phyloP scores from a whole-genome alignment of 352 stramenopile species.

The Elongisporangium senticosum region DNA sequence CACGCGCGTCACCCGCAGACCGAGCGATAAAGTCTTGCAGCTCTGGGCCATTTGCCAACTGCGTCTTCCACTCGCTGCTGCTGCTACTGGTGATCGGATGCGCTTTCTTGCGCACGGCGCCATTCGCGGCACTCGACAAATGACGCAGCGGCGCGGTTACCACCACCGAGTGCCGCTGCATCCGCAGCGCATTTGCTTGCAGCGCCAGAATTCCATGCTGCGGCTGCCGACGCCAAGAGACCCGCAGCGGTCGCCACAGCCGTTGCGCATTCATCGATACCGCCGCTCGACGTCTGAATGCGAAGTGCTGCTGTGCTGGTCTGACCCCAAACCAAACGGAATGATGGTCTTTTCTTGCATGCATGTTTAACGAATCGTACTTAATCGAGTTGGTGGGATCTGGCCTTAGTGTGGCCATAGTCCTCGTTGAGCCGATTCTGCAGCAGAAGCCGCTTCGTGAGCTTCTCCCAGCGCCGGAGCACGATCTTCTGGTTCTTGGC shows the following conservation, averaged over 20 bases:
- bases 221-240: background rate
- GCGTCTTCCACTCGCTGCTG: slow-evolving; percentile 24
- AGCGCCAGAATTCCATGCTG: background rate
- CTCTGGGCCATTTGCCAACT: slow-evolving; percentile 21
- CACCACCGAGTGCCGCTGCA: slow-evolving; percentile 4
- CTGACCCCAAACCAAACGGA: background rate
- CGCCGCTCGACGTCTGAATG: background rate
- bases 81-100: background rate
- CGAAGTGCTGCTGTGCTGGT: background rate
- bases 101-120: background rate
- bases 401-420: slow-evolving; percentile 35
- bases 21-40: slow-evolving; percentile 32
- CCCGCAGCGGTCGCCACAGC: background rate
- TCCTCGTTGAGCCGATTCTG: slow-evolving; percentile 70
- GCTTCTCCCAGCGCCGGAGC: slow-evolving; percentile 52
- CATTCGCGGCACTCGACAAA: background rate
- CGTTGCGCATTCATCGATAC: background rate
- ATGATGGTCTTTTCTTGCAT: background rate
- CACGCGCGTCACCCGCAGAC: background rate
- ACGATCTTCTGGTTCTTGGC: slow-evolving; percentile 53
- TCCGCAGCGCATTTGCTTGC: background rate
- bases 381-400: too few species aligned
- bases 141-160: slow-evolving; percentile 8
- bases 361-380: background rate
- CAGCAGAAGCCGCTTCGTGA: slow-evolving; percentile 63